A percentile compares a stretch with the other conserved stretches of the same genome.
phyloP scores from a whole-genome alignment of 2,329 filamentous ascomycete species.

The Pyricularia pennisetigena region DNA sequence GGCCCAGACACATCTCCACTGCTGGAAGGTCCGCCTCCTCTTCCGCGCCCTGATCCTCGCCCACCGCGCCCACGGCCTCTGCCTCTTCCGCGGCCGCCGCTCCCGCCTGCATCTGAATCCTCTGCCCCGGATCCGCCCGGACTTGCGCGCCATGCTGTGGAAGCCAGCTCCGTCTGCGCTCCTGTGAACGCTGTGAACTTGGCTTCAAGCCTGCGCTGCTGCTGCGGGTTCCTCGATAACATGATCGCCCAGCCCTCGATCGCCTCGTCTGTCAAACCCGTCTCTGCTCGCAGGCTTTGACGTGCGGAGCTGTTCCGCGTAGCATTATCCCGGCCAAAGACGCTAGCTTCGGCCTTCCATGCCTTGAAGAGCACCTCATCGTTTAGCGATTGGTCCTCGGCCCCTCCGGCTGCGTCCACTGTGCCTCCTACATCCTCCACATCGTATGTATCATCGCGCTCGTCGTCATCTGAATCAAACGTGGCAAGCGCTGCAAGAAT shows the following conservation, averaged over 20 bases:
- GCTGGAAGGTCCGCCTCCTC: conserved; percentile 21
- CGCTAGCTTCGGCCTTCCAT: conserved; percentile 52
- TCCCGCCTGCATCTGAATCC: conserved; percentile 39
- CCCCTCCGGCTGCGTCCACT: conserved; percentile 59
- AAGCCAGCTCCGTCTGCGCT: conserved; percentile 51
- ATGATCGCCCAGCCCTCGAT: conserved; percentile 93
- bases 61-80: conserved; percentile 32
- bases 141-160: conserved; percentile 55
- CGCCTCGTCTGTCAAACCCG: conserved; percentile 84
- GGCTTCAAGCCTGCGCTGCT: conserved; percentile 59
- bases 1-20: conserved; percentile 55
- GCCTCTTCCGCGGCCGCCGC: conserved; percentile 31
- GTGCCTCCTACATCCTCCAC: conserved; percentile 83
- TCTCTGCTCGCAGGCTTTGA: conserved; percentile 58
- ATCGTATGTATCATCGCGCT: conserved; percentile 95
- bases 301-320: conserved; percentile 58
- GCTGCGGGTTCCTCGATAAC: conserved; percentile 62
- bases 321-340: conserved; percentile 63
- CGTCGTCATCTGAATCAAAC: conserved; percentile 92
- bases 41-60: conserved; percentile 29
- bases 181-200: conserved; percentile 59
- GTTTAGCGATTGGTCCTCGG: conserved; percentile 39
- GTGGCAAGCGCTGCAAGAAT: conserved; percentile 80
- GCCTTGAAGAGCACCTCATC: conserved; percentile 67
- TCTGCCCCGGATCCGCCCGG: conserved; percentile 46